Evolutionary conservation across 148 eudicot genomes (phyloP).

Genomic region (Tetragonia tetragonoides): DNA sequence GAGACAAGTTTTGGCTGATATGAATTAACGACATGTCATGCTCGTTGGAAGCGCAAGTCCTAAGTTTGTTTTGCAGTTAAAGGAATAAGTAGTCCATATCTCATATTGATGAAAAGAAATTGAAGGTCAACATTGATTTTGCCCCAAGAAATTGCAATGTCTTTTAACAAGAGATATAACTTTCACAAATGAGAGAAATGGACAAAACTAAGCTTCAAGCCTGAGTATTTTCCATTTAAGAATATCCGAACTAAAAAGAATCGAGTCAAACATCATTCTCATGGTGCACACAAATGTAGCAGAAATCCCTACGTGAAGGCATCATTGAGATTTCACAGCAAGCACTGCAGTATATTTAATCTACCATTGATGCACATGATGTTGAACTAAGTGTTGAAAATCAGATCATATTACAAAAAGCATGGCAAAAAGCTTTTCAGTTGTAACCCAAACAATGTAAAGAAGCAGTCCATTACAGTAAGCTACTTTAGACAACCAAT

Average conservation of each 20-base stretch:
- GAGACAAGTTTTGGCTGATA: background rate
- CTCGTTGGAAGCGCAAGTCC: background rate
- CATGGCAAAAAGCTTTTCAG: background rate
- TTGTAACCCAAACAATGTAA: background rate
- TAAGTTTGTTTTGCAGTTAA: too few relatives aligned
- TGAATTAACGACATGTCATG: background rate
- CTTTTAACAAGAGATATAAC: background rate
- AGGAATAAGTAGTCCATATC: background rate
- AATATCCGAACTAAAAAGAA: background rate
- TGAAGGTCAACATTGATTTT: background rate
- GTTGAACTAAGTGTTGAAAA: background rate
- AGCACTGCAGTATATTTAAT: background rate
- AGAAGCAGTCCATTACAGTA: background rate
- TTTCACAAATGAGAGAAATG: background rate
- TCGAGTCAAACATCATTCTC: background rate
- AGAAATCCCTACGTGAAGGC: background rate
- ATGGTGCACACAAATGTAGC: background rate
- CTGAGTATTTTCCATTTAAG: background rate
- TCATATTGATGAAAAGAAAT: too few relatives aligned
- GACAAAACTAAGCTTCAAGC: background rate
- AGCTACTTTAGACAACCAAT: background rate
- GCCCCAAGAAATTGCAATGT: background rate
- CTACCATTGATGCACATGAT: background rate
- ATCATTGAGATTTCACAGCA: background rate
- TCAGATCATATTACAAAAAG: background rate